These are phyloP conservation scores for Collybiopsis luxurians DNA, from an alignment of 768 basidiomycete genomes.

Conservation along the genomic window DNA sequence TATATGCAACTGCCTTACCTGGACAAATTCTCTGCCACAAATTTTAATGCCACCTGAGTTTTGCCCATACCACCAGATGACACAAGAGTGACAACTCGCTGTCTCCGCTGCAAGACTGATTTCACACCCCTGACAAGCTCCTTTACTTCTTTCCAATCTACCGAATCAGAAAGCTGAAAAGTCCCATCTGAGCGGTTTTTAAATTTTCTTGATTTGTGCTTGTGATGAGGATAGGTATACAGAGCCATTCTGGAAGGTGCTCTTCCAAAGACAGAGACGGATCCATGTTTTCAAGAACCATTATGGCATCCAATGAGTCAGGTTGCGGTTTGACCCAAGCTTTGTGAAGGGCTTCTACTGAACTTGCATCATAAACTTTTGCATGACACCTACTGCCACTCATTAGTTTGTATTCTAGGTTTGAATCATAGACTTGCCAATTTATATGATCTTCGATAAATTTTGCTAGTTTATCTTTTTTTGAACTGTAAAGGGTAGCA, in stretches of 20 bases:
- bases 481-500: too few species aligned
- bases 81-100: neutral
- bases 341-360: too few species aligned
- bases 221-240: neutral
- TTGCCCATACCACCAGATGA: neutral
- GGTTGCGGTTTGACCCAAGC: too few species aligned
- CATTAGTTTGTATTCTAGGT: too few species aligned
- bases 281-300: neutral
- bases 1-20: neutral
- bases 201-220: neutral
- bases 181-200: neutral
- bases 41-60: neutral
- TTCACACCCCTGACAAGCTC: neutral
- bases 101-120: neutral
- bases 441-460: too few species aligned
- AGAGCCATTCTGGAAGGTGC: neutral
- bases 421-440: too few species aligned
- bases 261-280: neutral
- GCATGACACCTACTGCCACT: too few species aligned
- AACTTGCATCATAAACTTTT: too few species aligned
- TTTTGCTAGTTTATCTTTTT: too few species aligned
- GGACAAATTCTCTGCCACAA: neutral
- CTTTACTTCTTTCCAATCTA: neutral
- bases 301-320: neutral
- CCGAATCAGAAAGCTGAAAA: neutral